Conservation (phyloP, 2,329 filamentous ascomycete species). For the Meredithiella fracta region DNA sequence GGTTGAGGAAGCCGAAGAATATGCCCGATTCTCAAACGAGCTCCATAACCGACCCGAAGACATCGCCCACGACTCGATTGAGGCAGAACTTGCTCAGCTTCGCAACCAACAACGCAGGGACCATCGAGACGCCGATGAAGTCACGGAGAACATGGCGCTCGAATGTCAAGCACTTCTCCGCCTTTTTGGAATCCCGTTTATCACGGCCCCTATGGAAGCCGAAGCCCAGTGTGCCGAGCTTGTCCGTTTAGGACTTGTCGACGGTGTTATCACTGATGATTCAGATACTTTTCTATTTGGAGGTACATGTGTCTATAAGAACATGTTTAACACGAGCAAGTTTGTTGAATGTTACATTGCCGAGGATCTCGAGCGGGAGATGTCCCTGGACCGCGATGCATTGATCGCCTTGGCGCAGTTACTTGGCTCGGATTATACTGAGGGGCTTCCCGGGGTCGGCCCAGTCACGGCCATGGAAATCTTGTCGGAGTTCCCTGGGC, state of each 20-base stretch:
- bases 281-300: constrained; percentile 95
- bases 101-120: constrained; percentile 95
- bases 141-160: constrained; percentile 86
- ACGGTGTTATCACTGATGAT: constrained; percentile 95
- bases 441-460: constrained; percentile 77
- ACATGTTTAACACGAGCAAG: constrained; percentile 98
- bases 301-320: constrained; percentile 92
- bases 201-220: constrained; percentile 97
- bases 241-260: constrained; percentile 70
- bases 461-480: constrained; percentile 93
- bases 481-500: constrained; percentile 65
- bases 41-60: constrained; percentile 59
- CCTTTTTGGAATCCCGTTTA: constrained; percentile 86
- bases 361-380: constrained; percentile 71
- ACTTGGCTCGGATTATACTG: constrained; percentile 85
- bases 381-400: constrained; percentile 70
- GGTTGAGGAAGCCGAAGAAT: constrained; percentile 80
- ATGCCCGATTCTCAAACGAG: constrained; percentile 77
- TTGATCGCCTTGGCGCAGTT: constrained; percentile 83
- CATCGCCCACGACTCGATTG: constrained; percentile 64
- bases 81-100: constrained; percentile 70
- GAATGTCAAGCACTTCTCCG: constrained; percentile 85
- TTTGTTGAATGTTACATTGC: constrained; percentile 91
- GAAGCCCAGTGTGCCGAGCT: constrained; percentile 95
- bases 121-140: constrained; percentile 86